Evolutionary conservation across 2,329 filamentous ascomycete species (phyloP), one percentile per base, ranked within the genome.

Genomic region (Alternaria gaisen): DNA sequence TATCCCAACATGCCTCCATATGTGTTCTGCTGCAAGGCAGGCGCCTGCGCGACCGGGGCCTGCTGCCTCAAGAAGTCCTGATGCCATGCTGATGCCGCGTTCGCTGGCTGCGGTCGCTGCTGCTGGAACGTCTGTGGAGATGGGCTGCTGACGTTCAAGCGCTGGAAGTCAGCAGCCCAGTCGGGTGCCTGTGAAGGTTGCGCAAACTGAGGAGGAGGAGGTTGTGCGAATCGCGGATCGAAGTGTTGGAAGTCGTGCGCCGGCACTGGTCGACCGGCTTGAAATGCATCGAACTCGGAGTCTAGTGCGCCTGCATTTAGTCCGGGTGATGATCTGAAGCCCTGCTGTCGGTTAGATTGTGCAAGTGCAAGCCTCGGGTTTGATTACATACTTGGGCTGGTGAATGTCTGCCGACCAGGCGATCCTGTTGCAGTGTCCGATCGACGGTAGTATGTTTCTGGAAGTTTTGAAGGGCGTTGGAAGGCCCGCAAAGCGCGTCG

Each of bases 381-480:
- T 20, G n/a, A 40, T 24, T 24, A 66, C 79, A 63, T 78, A 88
- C 88, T 77, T 89, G 85, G 51, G 82, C 78, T 44, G 85, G 82
- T 53, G 84, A 80, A 56, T 85, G 82, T 61, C 85, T 84, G 10
- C 83, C 80, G 36, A 83, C 78, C 47, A 91, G 72, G 53, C 90
- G 88, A 78, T 93, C 91, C 77, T 92, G 91, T 73, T 93, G 90
- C 50, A 91, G 82, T 10, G 88, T 88, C 56, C 89, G 84, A 74
- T 93, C 90, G 64, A 87, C 84, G 50, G 89, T 84, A 11, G 87
- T 82, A 77, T 93, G 90, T 70, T 90, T 88, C 71, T 90, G 86
- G 74, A 93, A 87, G 72, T 86, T 89, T 78, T 92, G 91, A 53
- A 92, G 85, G 64, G 90, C 85, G 78, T 91, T 93, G 12, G 91